These are phyloP conservation scores for Hawksworthiomyces lignivorus DNA, from an alignment of 2,329 filamentous ascomycete species.

Conservation along the genomic window DNA sequence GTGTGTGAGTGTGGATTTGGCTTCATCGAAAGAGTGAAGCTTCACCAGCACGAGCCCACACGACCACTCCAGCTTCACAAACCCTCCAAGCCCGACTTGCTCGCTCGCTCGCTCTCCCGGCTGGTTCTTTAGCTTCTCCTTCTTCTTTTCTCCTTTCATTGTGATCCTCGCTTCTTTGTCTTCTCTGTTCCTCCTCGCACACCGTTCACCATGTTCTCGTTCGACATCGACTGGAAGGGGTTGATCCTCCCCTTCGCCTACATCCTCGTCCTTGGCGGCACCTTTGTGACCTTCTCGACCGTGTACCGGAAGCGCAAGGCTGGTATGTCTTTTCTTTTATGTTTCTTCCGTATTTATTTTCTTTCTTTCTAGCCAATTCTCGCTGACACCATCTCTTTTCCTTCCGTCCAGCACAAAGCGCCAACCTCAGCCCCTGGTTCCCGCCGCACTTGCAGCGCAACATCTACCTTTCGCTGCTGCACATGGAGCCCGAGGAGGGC, in stretches of 20 bases:
- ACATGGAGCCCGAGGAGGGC: slow-evolving; percentile 56
- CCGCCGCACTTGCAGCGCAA: slow-evolving; percentile 83
- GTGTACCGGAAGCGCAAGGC: slow-evolving; percentile 92
- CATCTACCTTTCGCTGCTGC: slow-evolving; percentile 86
- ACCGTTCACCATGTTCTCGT: slow-evolving; percentile 30
- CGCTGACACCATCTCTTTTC: background rate
- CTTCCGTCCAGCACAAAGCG: slow-evolving; percentile 55
- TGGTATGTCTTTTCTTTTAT: slow-evolving; percentile 45
- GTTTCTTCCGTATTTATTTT: too few relatives aligned
- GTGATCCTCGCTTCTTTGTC: too few relatives aligned
- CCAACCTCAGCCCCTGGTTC: slow-evolving; percentile 91
- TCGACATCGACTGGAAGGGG: slow-evolving; percentile 68
- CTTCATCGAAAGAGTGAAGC: too few relatives aligned
- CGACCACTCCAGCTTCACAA: too few relatives aligned
- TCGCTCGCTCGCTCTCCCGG: too few relatives aligned
- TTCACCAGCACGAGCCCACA: too few relatives aligned
- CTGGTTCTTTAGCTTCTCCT: too few relatives aligned
- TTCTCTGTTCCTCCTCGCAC: background rate
- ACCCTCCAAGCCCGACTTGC: too few relatives aligned
- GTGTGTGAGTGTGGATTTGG: too few relatives aligned
- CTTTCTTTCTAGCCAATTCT: background rate
- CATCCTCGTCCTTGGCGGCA: slow-evolving; percentile 76
- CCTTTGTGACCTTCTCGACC: slow-evolving; percentile 83
- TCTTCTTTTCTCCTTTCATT: background rate
- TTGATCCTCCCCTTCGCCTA: slow-evolving; percentile 85